Base-by-base conservation (phyloP, 2,329 filamentous ascomycete species). In the Penicillium frequentans region DNA sequence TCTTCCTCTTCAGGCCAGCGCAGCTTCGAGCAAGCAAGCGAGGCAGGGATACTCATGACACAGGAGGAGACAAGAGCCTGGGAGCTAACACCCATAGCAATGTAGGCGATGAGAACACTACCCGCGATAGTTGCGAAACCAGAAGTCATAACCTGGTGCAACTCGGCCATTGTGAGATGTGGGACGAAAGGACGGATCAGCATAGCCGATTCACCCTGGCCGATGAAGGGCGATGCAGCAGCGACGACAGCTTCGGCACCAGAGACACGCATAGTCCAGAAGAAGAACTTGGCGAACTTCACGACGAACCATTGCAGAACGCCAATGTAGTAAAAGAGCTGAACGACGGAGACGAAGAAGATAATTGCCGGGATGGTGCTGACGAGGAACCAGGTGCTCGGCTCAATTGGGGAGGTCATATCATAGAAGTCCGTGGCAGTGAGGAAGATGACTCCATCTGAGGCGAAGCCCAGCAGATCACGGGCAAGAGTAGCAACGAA, bases 31-130 rank as follows among this genome's bases (percentile, higher is more conserved):
- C 95, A 87, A 50, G 92, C 92, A 14, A 97, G 82, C 3, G 91
- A 96, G 1, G 92, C 92, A 0, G 93, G 93, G 62, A 96, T 96
- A 67, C 89, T 93, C 93, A 97, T 97, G 73, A 96, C 92, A 71
- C 92, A 96, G 8, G 90, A 93, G 2, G 91, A 96, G 27, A 96
- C 89, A 47, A 97, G 81, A 3, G 90, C 92, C 73, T 96, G 89
- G 1, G 90, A 81, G 73, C 92, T 95, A 54, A 96, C 82, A 42
- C 92, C 92, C 67, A 96, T 86, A 27, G 82, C 80, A 61, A 96
- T 93, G 75, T 96, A 97, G 14, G 90, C 90, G 27, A 95, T 88
- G 37, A 97, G 80, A 13, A 96, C 90, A 68, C 88, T 91, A 59
- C 93, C 93, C 13, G 92, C 90, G 67, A 97, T 96, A 47, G 93